Evolutionary conservation across 192 early-diverging fungal species (phyloP).

Genomic region (Spinellus fusiger): DNA sequence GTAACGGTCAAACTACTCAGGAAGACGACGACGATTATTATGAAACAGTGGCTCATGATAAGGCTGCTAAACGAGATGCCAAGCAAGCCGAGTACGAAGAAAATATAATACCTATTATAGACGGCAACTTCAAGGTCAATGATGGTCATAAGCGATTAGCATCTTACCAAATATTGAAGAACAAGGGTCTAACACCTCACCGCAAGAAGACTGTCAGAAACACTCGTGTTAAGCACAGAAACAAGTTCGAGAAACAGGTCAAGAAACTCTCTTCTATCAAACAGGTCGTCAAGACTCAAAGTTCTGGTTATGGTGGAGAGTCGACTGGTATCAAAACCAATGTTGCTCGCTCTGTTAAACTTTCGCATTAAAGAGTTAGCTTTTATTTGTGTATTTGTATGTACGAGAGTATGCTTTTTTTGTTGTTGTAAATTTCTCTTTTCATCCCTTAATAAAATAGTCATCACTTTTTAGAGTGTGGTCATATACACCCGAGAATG

Average conservation of each 20-base stretch:
- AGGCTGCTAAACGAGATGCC: conserved; percentile 47
- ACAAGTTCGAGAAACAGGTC: conserved; percentile 82
- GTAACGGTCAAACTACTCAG: conserved; percentile 27
- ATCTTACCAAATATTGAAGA: conserved; percentile 88
- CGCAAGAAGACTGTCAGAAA: conserved; percentile 93
- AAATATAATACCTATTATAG: conserved; percentile 30
- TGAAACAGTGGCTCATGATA: conserved; percentile 33
- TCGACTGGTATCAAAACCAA: conserved; percentile 88
- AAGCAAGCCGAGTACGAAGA: conserved; percentile 39
- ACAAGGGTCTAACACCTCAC: conserved; percentile 89
- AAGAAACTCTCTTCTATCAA: conserved; percentile 85
- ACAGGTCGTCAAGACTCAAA: conserved; percentile 63
- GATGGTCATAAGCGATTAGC: conserved; percentile 69
- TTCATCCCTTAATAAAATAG: no score
- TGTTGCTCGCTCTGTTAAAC: conserved; percentile 75
- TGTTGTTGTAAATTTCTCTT: no score
- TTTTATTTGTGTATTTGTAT: no score
- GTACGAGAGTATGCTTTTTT: no score
- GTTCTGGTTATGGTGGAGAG: conserved; percentile 85
- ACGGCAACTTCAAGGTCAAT: conserved; percentile 33
- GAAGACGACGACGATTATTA: conserved; percentile 57
- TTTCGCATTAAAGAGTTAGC: conserved; percentile 27
- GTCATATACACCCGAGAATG: no score
- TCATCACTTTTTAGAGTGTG: no score
- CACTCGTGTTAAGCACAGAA: conserved; percentile 87